phyloP scores from a whole-genome alignment of 805 yeast genomes.

The Kluyveromyces aestuarii region DNA sequence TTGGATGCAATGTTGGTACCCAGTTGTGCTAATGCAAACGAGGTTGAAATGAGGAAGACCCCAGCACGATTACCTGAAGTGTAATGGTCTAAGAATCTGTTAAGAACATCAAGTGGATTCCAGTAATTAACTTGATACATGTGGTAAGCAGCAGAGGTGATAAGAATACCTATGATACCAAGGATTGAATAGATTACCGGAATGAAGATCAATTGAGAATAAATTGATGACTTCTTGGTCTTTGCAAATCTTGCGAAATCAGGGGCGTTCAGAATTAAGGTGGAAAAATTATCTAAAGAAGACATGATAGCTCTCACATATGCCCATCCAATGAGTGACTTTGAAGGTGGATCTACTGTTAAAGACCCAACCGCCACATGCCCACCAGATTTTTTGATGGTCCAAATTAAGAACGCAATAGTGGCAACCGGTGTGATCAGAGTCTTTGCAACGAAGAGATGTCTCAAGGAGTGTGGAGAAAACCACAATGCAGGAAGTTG shows the following conservation, averaged over 20 bases:
- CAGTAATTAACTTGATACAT: slow-evolving; percentile 36
- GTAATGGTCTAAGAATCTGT: slow-evolving; percentile 31
- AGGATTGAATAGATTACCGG: slow-evolving; percentile 69
- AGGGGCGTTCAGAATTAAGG: slow-evolving; percentile 72
- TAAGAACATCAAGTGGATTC: slow-evolving; percentile 52
- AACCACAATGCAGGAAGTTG: slow-evolving; percentile 77
- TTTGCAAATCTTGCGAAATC: slow-evolving; percentile 73
- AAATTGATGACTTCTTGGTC: slow-evolving; percentile 35
- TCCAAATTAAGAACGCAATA: slow-evolving; percentile 76
- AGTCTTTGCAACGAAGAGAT: slow-evolving; percentile 77
- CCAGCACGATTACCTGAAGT: slow-evolving; percentile 57
- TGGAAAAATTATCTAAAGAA: slow-evolving; percentile 70
- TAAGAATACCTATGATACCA: slow-evolving; percentile 69
- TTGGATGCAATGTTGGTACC: slow-evolving; percentile 69
- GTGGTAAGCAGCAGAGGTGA: slow-evolving; percentile 54
- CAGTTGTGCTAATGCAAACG: slow-evolving; percentile 62
- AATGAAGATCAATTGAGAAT: slow-evolving; percentile 49
- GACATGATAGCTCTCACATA: slow-evolving; percentile 65
- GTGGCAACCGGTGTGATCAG: slow-evolving; percentile 77
- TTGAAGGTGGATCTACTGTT: slow-evolving; percentile 9
- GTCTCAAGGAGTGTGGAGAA: slow-evolving; percentile 75
- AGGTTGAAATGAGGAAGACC: slow-evolving; percentile 54
- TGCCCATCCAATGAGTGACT: slow-evolving; percentile 61
- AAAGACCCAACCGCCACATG: slow-evolving; percentile 27
- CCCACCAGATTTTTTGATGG: slow-evolving; percentile 70